A percentile compares a stretch with the other conserved stretches of the same genome.
Conservation (phyloP, 2,329 filamentous ascomycete species). For the Aspergillus fijiensis region DNA sequence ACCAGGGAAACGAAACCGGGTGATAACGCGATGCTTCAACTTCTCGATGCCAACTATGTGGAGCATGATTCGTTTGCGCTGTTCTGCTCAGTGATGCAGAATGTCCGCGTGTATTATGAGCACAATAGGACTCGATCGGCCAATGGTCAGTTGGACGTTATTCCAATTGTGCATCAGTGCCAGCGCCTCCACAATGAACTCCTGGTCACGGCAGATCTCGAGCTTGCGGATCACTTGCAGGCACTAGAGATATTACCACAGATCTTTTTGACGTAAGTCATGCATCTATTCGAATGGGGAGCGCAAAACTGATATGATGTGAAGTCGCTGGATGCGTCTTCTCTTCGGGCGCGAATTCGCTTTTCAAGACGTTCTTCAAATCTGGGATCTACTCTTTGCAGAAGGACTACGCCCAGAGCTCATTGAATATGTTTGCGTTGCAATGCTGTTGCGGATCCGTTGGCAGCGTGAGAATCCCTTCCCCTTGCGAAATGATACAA, state of each 20-base stretch:
- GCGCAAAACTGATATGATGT: constrained; percentile 18
- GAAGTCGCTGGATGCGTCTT: constrained; percentile 78
- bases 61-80: constrained; percentile 90
- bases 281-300: constrained; percentile 4
- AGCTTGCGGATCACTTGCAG: constrained; percentile 75
- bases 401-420: constrained; percentile 77
- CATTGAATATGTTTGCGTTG: constrained; percentile 86
- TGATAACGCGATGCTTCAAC: constrained; percentile 60
- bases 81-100: constrained; percentile 85
- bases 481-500: constrained; percentile 13
- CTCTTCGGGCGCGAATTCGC: constrained; percentile 92
- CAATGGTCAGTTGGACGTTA: constrained; percentile 51
- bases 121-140: constrained; percentile 52
- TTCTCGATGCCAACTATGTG: constrained; percentile 70
- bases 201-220: constrained; percentile 75
- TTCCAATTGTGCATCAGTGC: constrained; percentile 81
- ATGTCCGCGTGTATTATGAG: constrained; percentile 83
- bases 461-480: constrained; percentile 70
- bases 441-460: constrained; percentile 87
- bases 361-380: constrained; percentile 75
- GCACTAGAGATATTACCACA: constrained; percentile 90
- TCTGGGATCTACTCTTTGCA: constrained; percentile 92
- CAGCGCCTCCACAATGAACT: constrained; percentile 82
- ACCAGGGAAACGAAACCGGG: constrained; percentile 32
- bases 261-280: constrained; percentile 82